Base-by-base conservation (phyloP, 148 eudicot genomes). In the Mesembryanthemum crystallinum region DNA sequence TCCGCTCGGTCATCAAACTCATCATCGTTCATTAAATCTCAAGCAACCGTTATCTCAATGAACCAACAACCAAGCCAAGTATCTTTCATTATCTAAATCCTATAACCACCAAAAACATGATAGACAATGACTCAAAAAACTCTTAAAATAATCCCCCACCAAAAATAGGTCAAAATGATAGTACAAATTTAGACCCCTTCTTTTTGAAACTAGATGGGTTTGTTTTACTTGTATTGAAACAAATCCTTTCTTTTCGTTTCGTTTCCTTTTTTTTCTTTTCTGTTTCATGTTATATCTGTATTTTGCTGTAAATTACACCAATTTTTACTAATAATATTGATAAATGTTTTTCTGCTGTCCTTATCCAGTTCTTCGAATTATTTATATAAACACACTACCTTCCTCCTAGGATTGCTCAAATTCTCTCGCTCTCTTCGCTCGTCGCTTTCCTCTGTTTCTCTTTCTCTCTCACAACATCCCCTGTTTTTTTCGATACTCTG, bases 11-110 rank as follows among this genome's bases (percentile, higher is more conserved):
- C n/a, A 0, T 1, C 27, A 33, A 65, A 14, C 13, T 65, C 70
- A 45, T 49, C 71, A 75, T 75, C 68, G 24, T 75, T 52, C 49
- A 75, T 51, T 51, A 65, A 49, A 20, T 29, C n/a, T 57, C 72
- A 52, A 65, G 37, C 9, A 51, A 64, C 2, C 52, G 21, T 14
- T 39, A 39, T 11, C n/a, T n/a, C 52, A 3, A 4, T 18, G 2
- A 8, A 4, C 0, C n/a, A 9, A 28, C 8, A 68, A 24, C 17
- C 49, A 20, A 65, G 23, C 37, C 69, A 29, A 33, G 30, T 65
- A 65, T 7, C 27, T 20, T 1, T 30, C 29, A 62, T 27, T 1
- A 28, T 62, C 39, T 35, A 35, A 35, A 35, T 35, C 39, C 6
- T 35, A 35, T 35, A 35, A 35, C 39, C 3, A 35, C 39, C 39